Percentiles rank a stretch among this genome's conserved stretches.
phyloP scores from a whole-genome alignment of 805 yeast genomes.

The Metschnikowia sp. region DNA sequence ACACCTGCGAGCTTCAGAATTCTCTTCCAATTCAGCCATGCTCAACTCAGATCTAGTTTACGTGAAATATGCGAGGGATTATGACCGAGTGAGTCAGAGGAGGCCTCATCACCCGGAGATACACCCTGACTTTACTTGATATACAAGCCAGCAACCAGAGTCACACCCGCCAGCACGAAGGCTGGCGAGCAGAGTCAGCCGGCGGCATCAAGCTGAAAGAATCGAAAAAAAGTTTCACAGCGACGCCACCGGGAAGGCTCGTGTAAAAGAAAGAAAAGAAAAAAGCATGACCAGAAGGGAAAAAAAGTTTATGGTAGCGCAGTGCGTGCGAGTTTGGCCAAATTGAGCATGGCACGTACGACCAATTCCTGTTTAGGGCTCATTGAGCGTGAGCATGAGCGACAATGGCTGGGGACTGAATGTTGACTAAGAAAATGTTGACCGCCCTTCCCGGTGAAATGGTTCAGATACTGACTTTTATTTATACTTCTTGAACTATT shows the following conservation, averaged over 20 bases:
- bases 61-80: constrained; percentile 39
- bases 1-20: not conserved
- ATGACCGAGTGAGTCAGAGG: constrained; percentile 50
- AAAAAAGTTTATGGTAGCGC: not conserved
- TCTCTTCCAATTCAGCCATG: not conserved
- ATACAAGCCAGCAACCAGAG: constrained; percentile 14
- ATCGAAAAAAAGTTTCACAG: constrained; percentile 4
- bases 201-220: constrained; percentile 15
- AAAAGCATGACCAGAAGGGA: not conserved
- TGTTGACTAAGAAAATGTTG: too few relatives aligned
- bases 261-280: constrained; percentile 5
- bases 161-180: constrained; percentile 14
- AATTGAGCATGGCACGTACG: not conserved
- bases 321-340: not conserved
- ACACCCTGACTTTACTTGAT: constrained; percentile 35
- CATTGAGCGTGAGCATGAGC: too few relatives aligned
- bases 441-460: too few relatives aligned
- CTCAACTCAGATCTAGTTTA: not conserved
- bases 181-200: constrained; percentile 17
- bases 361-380: too few relatives aligned
- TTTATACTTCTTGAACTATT: too few relatives aligned
- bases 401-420: too few relatives aligned
- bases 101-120: constrained; percentile 50
- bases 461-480: too few relatives aligned
- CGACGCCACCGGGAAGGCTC: constrained; percentile 20